phyloP scores from a whole-genome alignment of 2,329 filamentous ascomycete species.

The Epichloe typhina region DNA sequence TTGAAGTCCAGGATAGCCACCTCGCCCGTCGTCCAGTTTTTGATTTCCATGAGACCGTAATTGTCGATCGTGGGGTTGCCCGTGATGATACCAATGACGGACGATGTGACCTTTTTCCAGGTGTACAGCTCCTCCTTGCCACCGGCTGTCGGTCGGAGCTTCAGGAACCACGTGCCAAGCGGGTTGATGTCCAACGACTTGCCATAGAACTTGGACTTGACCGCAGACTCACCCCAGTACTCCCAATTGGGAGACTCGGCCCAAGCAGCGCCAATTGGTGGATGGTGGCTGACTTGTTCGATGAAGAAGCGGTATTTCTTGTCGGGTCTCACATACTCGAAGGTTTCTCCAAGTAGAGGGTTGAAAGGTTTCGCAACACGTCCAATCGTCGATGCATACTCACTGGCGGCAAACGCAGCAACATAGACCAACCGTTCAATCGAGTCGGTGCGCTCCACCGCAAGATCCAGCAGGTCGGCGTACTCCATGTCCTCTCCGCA shows the following conservation, averaged over 20 bases:
- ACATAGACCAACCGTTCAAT: conserved; percentile 90
- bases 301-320: conserved; percentile 98
- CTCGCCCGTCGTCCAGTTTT: conserved; percentile 93
- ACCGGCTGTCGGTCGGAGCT: conserved; percentile 60
- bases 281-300: conserved; percentile 96
- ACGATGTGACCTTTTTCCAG: conserved; percentile 97
- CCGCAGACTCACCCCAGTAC: conserved; percentile 91
- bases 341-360: conserved; percentile 88
- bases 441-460: conserved; percentile 72
- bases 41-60: conserved; percentile 92
- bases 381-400: conserved; percentile 93
- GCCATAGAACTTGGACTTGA: conserved; percentile 94
- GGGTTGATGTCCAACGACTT: conserved; percentile 97
- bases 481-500: conserved; percentile 98
- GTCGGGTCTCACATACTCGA: conserved; percentile 89
- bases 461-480: conserved; percentile 77
- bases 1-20: conserved; percentile 88
- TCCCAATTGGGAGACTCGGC: conserved; percentile 91
- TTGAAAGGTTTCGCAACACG: conserved; percentile 98
- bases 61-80: conserved; percentile 96
- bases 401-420: conserved; percentile 86
- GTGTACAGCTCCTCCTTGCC: conserved; percentile 82
- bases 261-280: conserved; percentile 83
- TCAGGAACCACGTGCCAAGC: conserved; percentile 92
- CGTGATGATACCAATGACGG: conserved; percentile 96